Evolutionary conservation across 257 asterid genomes (phyloP).

Genomic region (Fraxinus excelsior): DNA sequence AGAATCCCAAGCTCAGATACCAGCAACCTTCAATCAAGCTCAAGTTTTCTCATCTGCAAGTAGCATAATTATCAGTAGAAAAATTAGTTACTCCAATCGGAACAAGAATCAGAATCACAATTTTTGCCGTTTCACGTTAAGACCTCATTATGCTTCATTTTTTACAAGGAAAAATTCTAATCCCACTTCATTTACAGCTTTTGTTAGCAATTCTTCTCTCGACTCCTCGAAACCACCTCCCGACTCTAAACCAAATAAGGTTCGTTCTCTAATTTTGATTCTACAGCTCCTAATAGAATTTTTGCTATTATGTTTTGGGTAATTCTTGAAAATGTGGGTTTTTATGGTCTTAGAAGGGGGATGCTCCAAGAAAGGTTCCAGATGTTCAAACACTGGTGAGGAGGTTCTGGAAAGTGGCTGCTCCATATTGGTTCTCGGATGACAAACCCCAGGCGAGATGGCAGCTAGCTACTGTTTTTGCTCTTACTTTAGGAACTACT

Average conservation of each 20-base stretch:
- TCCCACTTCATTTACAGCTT: slow-evolving; percentile 31
- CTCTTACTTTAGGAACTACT: slow-evolving; percentile 87
- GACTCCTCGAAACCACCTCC: slow-evolving; percentile 23
- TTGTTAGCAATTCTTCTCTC: slow-evolving; percentile 30
- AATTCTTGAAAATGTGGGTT: neutral
- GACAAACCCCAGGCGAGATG: slow-evolving; percentile 70
- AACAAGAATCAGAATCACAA: slow-evolving; percentile 24
- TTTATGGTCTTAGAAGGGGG: slow-evolving; percentile 20
- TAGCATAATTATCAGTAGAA: slow-evolving; percentile 11
- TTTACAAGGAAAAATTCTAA: slow-evolving; percentile 10
- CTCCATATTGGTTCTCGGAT: slow-evolving; percentile 89
- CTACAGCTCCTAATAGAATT: neutral
- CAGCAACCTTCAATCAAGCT: slow-evolving; percentile 18
- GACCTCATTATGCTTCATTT: slow-evolving; percentile 24
- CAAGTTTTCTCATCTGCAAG: slow-evolving; percentile 24
- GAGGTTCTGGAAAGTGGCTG: slow-evolving; percentile 89
- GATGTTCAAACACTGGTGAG: slow-evolving; percentile 50
- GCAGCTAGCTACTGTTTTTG: slow-evolving; percentile 80
- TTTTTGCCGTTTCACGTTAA: slow-evolving; percentile 21
- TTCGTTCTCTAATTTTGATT: slow-evolving; percentile 1
- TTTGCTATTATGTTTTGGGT: neutral
- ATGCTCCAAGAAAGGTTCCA: slow-evolving; percentile 42
- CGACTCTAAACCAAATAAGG: slow-evolving; percentile 33
- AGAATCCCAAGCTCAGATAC: slow-evolving; percentile 15
- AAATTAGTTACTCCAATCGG: slow-evolving; percentile 5